A percentile compares a stretch with the other conserved stretches of the same genome.
Conservation (phyloP, 2,329 filamentous ascomycete species). For the Cladosporium sp. region DNA sequence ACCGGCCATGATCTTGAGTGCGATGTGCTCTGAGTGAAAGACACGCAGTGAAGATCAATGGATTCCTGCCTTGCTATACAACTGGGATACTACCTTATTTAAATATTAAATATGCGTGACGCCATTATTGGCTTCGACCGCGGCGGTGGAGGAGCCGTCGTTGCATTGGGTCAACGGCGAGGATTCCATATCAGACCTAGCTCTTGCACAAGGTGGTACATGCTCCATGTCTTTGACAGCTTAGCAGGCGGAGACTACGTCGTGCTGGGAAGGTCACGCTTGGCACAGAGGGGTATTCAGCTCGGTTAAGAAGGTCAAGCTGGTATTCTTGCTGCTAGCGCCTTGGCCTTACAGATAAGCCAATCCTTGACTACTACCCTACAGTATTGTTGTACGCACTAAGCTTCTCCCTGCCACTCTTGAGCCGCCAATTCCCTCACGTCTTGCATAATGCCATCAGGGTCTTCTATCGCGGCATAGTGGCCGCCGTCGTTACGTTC, state of each 20-base stretch:
- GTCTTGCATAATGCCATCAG: conserved; percentile 26
- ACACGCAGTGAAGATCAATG: not conserved
- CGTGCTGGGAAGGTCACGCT: conserved; percentile 8
- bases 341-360: not conserved
- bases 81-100: not conserved
- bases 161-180: not conserved
- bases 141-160: not conserved
- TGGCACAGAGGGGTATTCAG: not conserved
- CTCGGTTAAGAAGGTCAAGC: not conserved
- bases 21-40: not conserved
- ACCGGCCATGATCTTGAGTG: not conserved
- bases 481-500: conserved; percentile 24
- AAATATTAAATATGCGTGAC: not conserved
- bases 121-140: not conserved
- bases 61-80: not conserved
- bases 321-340: not conserved
- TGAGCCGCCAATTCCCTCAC: conserved; percentile 21
- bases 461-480: conserved; percentile 29
- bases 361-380: no score
- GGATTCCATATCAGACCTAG: not conserved
- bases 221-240: not conserved
- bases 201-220: not conserved
- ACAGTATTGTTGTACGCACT: not conserved
- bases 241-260: conserved; percentile 1
- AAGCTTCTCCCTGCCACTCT: conserved; percentile 7